Percentiles rank a stretch among this genome's conserved stretches.
Evolutionary conservation across 2,329 filamentous ascomycete species (phyloP).

Genomic region (Colletotrichum paranaense): DNA sequence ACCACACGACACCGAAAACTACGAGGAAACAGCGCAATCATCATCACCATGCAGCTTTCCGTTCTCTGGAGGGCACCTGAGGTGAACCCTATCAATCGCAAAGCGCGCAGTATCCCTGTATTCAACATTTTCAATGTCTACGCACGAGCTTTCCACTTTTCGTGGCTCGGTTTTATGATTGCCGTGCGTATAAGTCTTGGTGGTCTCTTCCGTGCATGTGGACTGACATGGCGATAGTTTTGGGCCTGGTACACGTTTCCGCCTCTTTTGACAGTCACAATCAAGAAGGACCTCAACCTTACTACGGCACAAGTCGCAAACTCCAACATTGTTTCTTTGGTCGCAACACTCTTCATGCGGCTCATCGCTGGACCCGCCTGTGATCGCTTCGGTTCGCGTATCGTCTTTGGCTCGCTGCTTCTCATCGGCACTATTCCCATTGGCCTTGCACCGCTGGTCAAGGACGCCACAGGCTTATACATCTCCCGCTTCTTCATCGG

Average conservation of each 20-base stretch:
- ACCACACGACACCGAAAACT: neutral
- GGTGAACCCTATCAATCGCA: slow-evolving; percentile 85
- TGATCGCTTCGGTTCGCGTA: slow-evolving; percentile 83
- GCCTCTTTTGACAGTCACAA: slow-evolving; percentile 81
- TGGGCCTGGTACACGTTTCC: slow-evolving; percentile 95
- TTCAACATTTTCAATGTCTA: slow-evolving; percentile 84
- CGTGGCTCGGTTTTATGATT: slow-evolving; percentile 87
- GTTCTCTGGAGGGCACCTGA: slow-evolving; percentile 69
- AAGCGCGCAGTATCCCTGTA: slow-evolving; percentile 82
- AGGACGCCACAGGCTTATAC: slow-evolving; percentile 72
- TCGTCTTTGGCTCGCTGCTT: slow-evolving; percentile 83
- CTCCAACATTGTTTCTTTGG: slow-evolving; percentile 88
- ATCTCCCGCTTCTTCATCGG: slow-evolving; percentile 83
- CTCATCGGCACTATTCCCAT: slow-evolving; percentile 83
- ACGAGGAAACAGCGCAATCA: neutral
- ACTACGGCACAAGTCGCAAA: slow-evolving; percentile 80
- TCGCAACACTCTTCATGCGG: slow-evolving; percentile 80
- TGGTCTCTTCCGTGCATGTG: neutral
- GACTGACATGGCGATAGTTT: slow-evolving; percentile 62
- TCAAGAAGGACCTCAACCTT: slow-evolving; percentile 82
- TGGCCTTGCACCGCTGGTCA: slow-evolving; percentile 82
- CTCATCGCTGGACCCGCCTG: slow-evolving; percentile 85
- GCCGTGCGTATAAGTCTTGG: slow-evolving; percentile 67
- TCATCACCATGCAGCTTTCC: slow-evolving; percentile 46
- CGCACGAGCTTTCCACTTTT: slow-evolving; percentile 91